phyloP scores from a whole-genome alignment of 768 basidiomycete genomes.

The Lactifluus rugatus region DNA sequence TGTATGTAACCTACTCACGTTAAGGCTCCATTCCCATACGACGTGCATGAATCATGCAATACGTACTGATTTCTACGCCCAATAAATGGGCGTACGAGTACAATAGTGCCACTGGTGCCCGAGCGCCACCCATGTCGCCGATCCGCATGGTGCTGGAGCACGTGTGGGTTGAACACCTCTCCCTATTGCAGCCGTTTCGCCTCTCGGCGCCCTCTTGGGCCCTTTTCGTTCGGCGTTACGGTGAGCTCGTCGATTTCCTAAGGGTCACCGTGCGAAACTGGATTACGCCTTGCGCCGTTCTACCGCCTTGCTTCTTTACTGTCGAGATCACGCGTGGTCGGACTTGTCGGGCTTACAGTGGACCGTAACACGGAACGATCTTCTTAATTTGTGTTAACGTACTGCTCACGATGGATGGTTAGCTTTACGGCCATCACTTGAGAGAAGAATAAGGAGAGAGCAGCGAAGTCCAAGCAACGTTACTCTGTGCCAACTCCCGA shows the following conservation, averaged over 20 bases:
- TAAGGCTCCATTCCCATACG: not conserved
- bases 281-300: not conserved
- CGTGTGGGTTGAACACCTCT: not conserved
- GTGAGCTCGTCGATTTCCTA: not conserved
- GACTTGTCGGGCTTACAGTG: not conserved
- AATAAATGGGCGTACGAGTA: not conserved
- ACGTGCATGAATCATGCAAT: not conserved
- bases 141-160: not conserved
- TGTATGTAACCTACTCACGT: too few species aligned
- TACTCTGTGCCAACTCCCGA: not conserved
- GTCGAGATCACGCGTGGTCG: not conserved
- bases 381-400: not conserved
- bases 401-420: not conserved
- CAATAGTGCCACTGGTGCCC: not conserved
- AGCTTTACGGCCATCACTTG: not conserved
- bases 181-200: not conserved
- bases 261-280: not conserved
- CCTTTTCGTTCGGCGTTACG: not conserved
- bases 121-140: not conserved
- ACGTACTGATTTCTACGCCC: not conserved
- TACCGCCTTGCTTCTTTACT: not conserved
- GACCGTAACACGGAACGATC: not conserved
- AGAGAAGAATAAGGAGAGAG: not conserved
- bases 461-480: not conserved
- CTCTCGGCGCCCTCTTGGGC: not conserved